phyloP scores from a whole-genome alignment of 1,284 basidiomycete genomes.

The Austroboletus niveus region DNA sequence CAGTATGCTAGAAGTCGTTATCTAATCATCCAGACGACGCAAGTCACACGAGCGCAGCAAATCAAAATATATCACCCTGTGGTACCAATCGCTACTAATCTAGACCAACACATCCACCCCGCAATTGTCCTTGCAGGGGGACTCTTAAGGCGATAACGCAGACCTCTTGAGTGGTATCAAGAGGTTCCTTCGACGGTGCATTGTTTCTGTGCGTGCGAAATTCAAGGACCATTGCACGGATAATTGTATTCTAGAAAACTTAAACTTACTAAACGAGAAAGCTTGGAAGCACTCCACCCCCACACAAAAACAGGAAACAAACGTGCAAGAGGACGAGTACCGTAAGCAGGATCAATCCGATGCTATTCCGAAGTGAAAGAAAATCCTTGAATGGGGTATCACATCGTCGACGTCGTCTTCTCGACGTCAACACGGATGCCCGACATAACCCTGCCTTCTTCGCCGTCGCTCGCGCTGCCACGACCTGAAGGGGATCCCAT shows the following conservation, averaged over 20 bases:
- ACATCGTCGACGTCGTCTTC: slow-evolving; percentile 54
- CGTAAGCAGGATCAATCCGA: slow-evolving; percentile 26
- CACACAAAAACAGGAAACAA: slow-evolving; percentile 6
- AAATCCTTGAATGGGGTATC: slow-evolving; percentile 12
- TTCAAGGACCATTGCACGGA: too few species aligned
- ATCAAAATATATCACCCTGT: too few species aligned
- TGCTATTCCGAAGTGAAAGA: slow-evolving; percentile 22
- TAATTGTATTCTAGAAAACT: slow-evolving; percentile 16
- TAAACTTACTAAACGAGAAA: slow-evolving; percentile 11
- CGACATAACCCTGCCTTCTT: slow-evolving; percentile 29
- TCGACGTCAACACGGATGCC: slow-evolving; percentile 68
- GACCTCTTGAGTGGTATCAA: too few species aligned
- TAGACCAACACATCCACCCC: too few species aligned
- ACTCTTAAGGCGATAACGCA: too few species aligned
- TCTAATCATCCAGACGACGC: too few species aligned
- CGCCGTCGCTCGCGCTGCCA: slow-evolving; percentile 38
- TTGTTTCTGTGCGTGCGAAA: too few species aligned
- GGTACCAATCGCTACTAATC: too few species aligned
- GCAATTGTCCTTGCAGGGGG: too few species aligned
- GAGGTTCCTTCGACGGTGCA: too few species aligned
- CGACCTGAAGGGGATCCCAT: slow-evolving; percentile 38
- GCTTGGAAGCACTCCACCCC: slow-evolving; percentile 7
- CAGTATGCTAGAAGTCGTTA: too few species aligned
- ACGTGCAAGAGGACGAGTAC: slow-evolving; percentile 24
- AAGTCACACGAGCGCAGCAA: too few species aligned